Percentiles rank a stretch among this genome's conserved stretches.
phyloP scores from a whole-genome alignment of 257 asterid species.

The Misopates orontium region DNA sequence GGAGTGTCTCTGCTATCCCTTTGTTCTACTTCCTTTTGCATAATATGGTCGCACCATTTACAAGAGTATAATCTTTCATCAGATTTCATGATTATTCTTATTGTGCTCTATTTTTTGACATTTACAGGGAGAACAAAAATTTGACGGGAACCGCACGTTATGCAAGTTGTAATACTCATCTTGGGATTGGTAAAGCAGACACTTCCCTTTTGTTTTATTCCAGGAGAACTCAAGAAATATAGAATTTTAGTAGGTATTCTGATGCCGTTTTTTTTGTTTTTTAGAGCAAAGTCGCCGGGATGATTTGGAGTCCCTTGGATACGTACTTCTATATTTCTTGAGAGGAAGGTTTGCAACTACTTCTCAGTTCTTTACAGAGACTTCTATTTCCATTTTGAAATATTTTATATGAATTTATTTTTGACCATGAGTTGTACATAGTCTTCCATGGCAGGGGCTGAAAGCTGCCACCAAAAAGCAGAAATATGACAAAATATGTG shows the following conservation, averaged over 20 bases:
- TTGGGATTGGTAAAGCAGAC: conserved; percentile 72
- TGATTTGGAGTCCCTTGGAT: conserved; percentile 95
- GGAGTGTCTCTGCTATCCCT: too few species aligned
- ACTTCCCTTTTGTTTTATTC: conserved; percentile 16
- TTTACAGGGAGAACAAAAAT: conserved; percentile 86
- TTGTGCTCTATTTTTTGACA: conserved; percentile 21
- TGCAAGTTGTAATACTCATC: conserved; percentile 98
- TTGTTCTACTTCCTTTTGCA: background rate
- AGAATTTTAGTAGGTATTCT: too few species aligned
- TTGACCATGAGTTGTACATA: conserved; percentile 37
- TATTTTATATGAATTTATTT: background rate
- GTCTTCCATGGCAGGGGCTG: conserved; percentile 99
- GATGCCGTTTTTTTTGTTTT: conserved; percentile 24
- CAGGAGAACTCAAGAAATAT: too few species aligned
- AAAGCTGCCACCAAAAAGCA: conserved; percentile 99
- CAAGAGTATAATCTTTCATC: conserved; percentile 10
- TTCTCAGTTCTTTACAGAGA: conserved; percentile 8
- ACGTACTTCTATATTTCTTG: conserved; percentile 87
- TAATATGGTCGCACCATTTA: background rate
- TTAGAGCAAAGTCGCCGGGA: conserved; percentile 96
- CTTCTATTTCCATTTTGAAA: background rate
- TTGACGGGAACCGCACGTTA: conserved; percentile 97
- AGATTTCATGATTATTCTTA: conserved; percentile 20
- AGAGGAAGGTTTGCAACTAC: conserved; percentile 75
- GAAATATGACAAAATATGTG: conserved; percentile 94